Evolutionary conservation across 306 rosid species (phyloP).

Genomic region (Geum urbanum): DNA sequence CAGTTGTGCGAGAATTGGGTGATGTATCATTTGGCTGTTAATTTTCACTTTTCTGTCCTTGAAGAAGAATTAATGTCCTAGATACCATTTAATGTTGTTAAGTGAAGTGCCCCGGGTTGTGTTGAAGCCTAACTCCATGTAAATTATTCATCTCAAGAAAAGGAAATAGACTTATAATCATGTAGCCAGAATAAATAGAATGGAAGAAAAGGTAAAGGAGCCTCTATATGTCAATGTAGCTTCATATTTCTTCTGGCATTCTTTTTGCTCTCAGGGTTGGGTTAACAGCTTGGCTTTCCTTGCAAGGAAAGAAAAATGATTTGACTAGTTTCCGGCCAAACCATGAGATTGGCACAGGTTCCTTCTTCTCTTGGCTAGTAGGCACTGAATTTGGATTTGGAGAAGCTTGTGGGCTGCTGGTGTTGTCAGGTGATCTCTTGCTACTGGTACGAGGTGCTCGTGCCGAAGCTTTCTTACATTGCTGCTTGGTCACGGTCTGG

Average conservation of each 20-base stretch:
- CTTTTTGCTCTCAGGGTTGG: constrained; percentile 32
- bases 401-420: constrained; percentile 21
- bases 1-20: background rate
- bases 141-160: constrained; percentile 3
- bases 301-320: constrained; percentile 50
- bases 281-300: constrained; percentile 35
- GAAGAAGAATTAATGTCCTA: background rate
- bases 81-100: constrained; percentile 18
- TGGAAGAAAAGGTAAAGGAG: constrained; percentile 18
- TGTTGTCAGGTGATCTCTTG: constrained; percentile 29
- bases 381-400: constrained; percentile 24
- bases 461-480: constrained; percentile 20
- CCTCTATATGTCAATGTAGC: constrained; percentile 26
- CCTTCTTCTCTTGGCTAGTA: constrained; percentile 27
- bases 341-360: constrained; percentile 18
- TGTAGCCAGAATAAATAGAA: constrained; percentile 18
- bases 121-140: constrained; percentile 6
- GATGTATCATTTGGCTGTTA: background rate
- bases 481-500: constrained; percentile 17
- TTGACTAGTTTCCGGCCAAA: constrained; percentile 41
- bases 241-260: constrained; percentile 29
- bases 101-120: constrained; percentile 23
- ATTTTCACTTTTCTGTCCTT: background rate
- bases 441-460: constrained; percentile 28
- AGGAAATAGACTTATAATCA: constrained; percentile 8